Conservation (phyloP, 306 rosid genomes). For the Urtica urens region DNA sequence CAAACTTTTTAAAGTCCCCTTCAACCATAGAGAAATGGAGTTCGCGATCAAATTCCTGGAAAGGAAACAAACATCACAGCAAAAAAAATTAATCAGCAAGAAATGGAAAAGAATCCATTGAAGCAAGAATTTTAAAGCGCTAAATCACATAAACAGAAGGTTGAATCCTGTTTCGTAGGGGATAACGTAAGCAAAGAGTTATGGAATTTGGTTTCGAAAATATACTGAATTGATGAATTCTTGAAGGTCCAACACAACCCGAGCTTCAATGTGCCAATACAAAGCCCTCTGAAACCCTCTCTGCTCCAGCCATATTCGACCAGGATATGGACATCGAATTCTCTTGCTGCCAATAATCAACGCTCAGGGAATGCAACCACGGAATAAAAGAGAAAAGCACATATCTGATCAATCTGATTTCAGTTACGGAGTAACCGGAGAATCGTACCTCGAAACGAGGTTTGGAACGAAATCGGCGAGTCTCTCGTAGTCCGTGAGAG, state of each 20-base stretch:
- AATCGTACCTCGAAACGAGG: slow-evolving; percentile 71
- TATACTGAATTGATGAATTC: slow-evolving; percentile 56
- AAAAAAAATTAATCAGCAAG: neutral
- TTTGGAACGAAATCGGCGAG: slow-evolving; percentile 87
- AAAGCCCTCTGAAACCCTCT: slow-evolving; percentile 85
- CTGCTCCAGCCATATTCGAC: slow-evolving; percentile 87
- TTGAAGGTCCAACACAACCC: slow-evolving; percentile 91
- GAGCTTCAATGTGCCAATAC: slow-evolving; percentile 99
- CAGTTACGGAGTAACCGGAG: too few relatives aligned
- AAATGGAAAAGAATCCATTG: neutral
- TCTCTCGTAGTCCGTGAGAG: slow-evolving; percentile 84
- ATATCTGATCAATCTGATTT: too few relatives aligned
- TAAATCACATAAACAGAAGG: neutral
- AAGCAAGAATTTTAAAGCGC: neutral
- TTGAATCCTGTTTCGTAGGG: neutral
- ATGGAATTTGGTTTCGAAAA: slow-evolving; percentile 14
- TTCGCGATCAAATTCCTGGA: slow-evolving; percentile 66
- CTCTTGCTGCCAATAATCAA: slow-evolving; percentile 31
- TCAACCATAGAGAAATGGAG: slow-evolving; percentile 95
- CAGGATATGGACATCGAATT: slow-evolving; percentile 85
- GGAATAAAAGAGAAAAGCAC: neutral
- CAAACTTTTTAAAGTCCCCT: slow-evolving; percentile 92
- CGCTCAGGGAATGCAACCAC: neutral
- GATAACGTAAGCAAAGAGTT: slow-evolving; percentile 4
- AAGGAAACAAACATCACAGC: slow-evolving; percentile 10